Percentiles rank a stretch among this genome's conserved stretches.
Conservation (phyloP, 2,329 filamentous ascomycete species). For the Diaporthe amygdali region DNA sequence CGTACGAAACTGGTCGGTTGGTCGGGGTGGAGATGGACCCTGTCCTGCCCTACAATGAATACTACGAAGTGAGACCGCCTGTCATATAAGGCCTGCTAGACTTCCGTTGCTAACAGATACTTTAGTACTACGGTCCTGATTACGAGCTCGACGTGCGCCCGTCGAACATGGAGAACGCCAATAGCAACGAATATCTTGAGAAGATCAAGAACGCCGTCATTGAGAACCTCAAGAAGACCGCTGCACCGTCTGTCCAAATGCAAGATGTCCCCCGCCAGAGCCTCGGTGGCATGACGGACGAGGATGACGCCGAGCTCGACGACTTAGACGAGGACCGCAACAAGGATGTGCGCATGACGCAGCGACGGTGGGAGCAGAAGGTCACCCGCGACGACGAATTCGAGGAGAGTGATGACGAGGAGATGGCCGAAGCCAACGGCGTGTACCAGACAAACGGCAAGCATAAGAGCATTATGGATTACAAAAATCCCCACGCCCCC, state of each 20-base stretch:
- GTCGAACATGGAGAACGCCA: constrained; percentile 90
- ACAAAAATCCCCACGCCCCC: constrained; percentile 50
- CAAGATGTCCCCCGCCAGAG: constrained; percentile 73
- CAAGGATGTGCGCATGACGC: constrained; percentile 80
- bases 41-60: constrained; percentile 94
- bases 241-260: constrained; percentile 90
- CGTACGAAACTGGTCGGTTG: constrained; percentile 90
- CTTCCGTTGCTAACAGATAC: constrained; percentile 22
- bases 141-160: constrained; percentile 90
- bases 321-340: constrained; percentile 85
- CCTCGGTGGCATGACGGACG: constrained; percentile 64
- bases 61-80: constrained; percentile 71
- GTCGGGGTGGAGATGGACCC: constrained; percentile 82
- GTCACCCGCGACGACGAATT: constrained; percentile 80
- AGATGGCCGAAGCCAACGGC: constrained; percentile 75
- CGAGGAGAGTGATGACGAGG: constrained; percentile 89
- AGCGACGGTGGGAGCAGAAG: constrained; percentile 82
- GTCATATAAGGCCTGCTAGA: neutral
- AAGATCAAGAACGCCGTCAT: constrained; percentile 82
- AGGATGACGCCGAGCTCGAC: constrained; percentile 69
- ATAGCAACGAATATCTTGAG: constrained; percentile 80
- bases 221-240: constrained; percentile 86
- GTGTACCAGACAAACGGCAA: constrained; percentile 58
- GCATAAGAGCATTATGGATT: constrained; percentile 59
- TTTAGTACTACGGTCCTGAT: constrained; percentile 87